Conservation (phyloP, 768 basidiomycete genomes). For the Psilocybe cyanescens region DNA sequence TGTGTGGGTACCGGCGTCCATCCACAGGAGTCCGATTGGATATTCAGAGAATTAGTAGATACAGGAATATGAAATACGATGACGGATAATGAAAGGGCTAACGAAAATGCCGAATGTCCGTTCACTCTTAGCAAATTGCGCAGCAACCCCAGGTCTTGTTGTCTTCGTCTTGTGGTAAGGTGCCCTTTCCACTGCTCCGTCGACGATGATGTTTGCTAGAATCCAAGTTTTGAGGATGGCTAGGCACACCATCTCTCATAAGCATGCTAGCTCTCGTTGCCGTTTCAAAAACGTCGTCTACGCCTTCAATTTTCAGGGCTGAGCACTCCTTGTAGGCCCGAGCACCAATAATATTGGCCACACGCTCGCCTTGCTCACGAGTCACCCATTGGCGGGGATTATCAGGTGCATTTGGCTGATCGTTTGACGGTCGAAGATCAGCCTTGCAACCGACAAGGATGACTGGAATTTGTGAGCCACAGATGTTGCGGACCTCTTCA, state of each 20-base stretch:
- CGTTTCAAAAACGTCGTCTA: conserved; percentile 97
- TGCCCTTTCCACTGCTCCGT: conserved; percentile 52
- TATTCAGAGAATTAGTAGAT: conserved; percentile 18
- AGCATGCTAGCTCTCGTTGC: conserved; percentile 97
- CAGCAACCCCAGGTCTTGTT: conserved; percentile 71
- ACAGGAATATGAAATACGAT: conserved; percentile 14
- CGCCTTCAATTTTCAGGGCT: conserved; percentile 86
- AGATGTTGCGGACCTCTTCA: conserved; percentile 96
- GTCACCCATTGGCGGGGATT: conserved; percentile 62
- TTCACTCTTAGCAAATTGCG: conserved; percentile 56
- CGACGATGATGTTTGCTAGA: conserved; percentile 53
- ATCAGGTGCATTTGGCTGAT: conserved; percentile 48
- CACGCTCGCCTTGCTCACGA: conserved; percentile 80
- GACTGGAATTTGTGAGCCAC: conserved; percentile 90
- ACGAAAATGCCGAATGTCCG: conserved; percentile 7
- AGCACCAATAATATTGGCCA: conserved; percentile 85
- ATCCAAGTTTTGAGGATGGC: conserved; percentile 39
- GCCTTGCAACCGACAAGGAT: conserved; percentile 96
- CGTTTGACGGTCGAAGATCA: conserved; percentile 75
- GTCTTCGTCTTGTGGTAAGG: conserved; percentile 45
- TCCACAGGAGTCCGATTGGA: conserved; percentile 28
- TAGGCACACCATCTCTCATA: conserved; percentile 82
- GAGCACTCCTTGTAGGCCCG: conserved; percentile 95
- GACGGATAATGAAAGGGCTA: conserved; percentile 8
- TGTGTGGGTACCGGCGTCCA: conserved; percentile 16